Evolutionary conservation across 768 basidiomycete genomes (phyloP), one percentile per base, ranked within the genome.

Genomic region (Dioszegia crocea): DNA sequence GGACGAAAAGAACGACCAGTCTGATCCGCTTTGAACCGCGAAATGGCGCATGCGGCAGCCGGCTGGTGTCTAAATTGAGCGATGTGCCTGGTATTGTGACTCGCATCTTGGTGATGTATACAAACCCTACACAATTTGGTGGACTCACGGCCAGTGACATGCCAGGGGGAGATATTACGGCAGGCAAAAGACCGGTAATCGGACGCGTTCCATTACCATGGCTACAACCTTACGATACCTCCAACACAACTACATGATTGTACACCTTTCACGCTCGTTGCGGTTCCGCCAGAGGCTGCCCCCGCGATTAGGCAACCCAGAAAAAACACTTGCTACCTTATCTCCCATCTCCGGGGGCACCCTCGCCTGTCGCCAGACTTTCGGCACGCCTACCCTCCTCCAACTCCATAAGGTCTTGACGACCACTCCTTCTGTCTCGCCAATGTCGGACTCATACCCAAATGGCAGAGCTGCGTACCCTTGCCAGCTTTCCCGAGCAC

Each of bases 381-480:
- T 26, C 2, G 63, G 59, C 2, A 65, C 54, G 14, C 40, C 63
- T 2, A 62, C 62, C 30, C 63, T 36, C 41, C 53, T 62, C 70
- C 70, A 71, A 29, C 58, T 60, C 58, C 57, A 63, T 24, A 66
- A 64, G 2, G 62, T 68, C 61, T 71, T 71, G 19, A 71, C 29
- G 17, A 65, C 61, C 33, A 47, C 47, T 5, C 49, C 33, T 8
- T 19, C 40, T 8, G 30, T 12, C 3, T 63, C 57, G 9, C 17
- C 39, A 27, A 60, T 24, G 33, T 33, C n/a, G n/a, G n/a, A n/a
- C 31, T 60, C 52, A 40, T 71, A 71, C 10, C 36, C 31, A 38
- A 71, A 68, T 10, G 61, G 60, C 2, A 39, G 24, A 10, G 67
- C 64, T 3, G 47, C 51, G 39, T 56, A 62, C 3, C 63, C 66